phyloP scores from a whole-genome alignment of 2,329 filamentous ascomycete species.

The Clonostachys byssicola region DNA sequence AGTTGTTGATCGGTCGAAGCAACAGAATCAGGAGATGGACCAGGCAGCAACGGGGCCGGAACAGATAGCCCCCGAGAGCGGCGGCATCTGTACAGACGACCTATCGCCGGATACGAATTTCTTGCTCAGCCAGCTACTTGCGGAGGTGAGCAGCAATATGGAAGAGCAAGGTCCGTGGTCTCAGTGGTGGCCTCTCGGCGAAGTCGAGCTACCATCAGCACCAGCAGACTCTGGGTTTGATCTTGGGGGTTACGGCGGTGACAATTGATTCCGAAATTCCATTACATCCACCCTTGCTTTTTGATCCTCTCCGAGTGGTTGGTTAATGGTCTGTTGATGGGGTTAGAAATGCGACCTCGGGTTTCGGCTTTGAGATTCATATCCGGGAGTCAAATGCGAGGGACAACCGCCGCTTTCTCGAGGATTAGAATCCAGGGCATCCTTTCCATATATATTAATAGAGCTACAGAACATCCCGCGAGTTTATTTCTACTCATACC shows the following conservation, averaged over 20 bases:
- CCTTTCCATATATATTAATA: no score
- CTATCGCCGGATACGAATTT: conserved; percentile 9
- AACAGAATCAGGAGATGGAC: conserved; percentile 20
- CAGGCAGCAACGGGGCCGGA: conserved; percentile 6
- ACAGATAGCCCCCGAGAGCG: background rate
- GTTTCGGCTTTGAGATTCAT: background rate
- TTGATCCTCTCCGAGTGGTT: no score
- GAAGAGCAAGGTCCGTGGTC: conserved; percentile 18
- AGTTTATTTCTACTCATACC: no score
- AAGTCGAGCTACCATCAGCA: conserved; percentile 7
- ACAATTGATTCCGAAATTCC: no score
- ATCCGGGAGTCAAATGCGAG: no score
- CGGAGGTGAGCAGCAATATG: conserved; percentile 15
- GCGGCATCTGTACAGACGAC: background rate
- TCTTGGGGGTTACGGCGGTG: no score
- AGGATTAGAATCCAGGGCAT: no score
- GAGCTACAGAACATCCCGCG: no score
- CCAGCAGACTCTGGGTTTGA: no score
- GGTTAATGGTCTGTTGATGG: conserved; percentile 1
- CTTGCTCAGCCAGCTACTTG: conserved; percentile 13
- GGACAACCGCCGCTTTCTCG: no score
- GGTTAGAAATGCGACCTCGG: background rate
- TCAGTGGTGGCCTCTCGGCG: conserved; percentile 16
- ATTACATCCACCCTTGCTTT: no score
- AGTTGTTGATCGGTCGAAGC: conserved; percentile 20